Evolutionary conservation across 2,329 filamentous ascomycete species (phyloP), one percentile per base, ranked within the genome.

Genomic region (Ambrosiella xylebori): DNA sequence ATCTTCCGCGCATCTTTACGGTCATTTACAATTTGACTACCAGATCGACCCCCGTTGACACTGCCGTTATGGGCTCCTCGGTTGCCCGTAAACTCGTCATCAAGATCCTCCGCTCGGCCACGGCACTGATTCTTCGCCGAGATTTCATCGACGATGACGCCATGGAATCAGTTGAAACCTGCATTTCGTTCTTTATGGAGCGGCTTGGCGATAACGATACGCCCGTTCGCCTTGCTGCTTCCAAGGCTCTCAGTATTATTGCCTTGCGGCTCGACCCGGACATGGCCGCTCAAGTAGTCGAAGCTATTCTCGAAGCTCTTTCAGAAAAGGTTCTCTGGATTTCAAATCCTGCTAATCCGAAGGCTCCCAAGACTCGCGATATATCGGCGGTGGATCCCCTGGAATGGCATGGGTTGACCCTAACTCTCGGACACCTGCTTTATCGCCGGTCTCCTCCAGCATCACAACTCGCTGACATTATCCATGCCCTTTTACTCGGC

Each of bases 401-500:
- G 35, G 82, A 85, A 68, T 98, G 93, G 93, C 93, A 98, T 68
- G 93, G 93, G 0, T 70, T 96, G 41, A 90, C 89, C 65, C 76
- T 98, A 50, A 93, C 93, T 0, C 73, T 98, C 2, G 84, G 88
- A 0, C 88, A 97, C 68, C 73, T 95, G 1, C 74, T 97, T 1
- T 96, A 95, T 70, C 82, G 88, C 56, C 81, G 85, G 44, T 90
- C 90, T 0, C 85, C 89, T 5, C 85, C 88, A 0, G 76, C 81
- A 0, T 70, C 76, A 2, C 82, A 85, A 62, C 75, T 97, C 4
- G 76, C 82, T 0, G 78, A 84, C 57, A 86, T 95, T 47, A 74
- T 95, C 1, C 82, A 86, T 60, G 83, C 86, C 1, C 74, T 97
- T 13, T 71, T 95, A 0, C 78, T 86, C 8, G 90, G 88, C 0